phyloP scores from a whole-genome alignment of 2,329 filamentous ascomycete species.

The Botrytis paeoniae region DNA sequence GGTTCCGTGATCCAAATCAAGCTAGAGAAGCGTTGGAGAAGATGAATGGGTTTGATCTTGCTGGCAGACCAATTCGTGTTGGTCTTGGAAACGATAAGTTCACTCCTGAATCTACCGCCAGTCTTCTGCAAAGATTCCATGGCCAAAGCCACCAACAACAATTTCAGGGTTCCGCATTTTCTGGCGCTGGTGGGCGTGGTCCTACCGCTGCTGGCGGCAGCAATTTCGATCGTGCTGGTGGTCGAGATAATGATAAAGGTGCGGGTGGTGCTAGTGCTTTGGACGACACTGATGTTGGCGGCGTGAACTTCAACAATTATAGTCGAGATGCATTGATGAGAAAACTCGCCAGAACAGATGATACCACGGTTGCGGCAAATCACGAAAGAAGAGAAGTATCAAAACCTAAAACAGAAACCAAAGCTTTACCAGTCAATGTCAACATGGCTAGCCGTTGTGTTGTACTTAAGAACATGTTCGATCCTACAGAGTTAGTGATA shows the following conservation, averaged over 20 bases:
- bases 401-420: conserved; percentile 75
- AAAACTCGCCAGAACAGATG: conserved; percentile 94
- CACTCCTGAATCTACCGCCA: conserved; percentile 92
- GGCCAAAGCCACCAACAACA: conserved; percentile 67
- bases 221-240: conserved; percentile 86
- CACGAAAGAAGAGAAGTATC: conserved; percentile 66
- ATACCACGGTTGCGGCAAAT: conserved; percentile 59
- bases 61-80: conserved; percentile 94
- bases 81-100: conserved; percentile 99
- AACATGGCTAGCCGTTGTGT: conserved; percentile 93
- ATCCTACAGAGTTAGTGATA: conserved; percentile 76
- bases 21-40: conserved; percentile 95
- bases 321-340: conserved; percentile 98
- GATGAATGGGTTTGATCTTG: conserved; percentile 99
- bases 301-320: conserved; percentile 99
- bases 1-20: conserved; percentile 84
- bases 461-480: conserved; percentile 92
- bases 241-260: conserved; percentile 83
- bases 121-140: conserved; percentile 87
- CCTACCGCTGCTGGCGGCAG: conserved; percentile 71
- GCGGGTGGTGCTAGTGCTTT: conserved; percentile 87
- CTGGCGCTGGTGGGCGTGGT: conserved; percentile 82
- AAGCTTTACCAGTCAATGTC: conserved; percentile 78
- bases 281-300: conserved; percentile 95
- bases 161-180: conserved; percentile 89